Evolutionary conservation across 1,139 yeast species (phyloP), one percentile per base, ranked within the genome.

Genomic region (Hansenula sp.): DNA sequence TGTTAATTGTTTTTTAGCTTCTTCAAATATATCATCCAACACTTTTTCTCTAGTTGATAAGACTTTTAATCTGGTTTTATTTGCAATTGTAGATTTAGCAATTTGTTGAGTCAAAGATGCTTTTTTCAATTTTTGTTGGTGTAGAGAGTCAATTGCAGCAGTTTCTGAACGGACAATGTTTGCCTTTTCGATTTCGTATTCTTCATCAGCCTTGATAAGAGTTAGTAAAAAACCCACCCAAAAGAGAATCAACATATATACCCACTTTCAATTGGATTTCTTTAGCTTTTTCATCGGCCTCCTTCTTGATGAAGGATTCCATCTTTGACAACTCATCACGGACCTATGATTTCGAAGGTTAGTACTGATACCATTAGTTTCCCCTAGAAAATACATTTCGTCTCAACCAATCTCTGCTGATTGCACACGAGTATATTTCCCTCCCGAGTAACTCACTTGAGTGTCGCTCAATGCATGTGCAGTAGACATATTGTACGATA

Each of bases 221-320:
- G 41, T 34, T 37, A 44, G 40, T 22, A 18, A 25, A 8, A 11
- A 9, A 25, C 12, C 13, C 8, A 16, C n/a, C 29, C 20, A 12
- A 5, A 22, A 14, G 17, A 8, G 18, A 27, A 9, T 21, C 9
- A 19, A 3, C 17, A 13, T 25, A n/a, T 30, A 18, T 12, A 50
- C 61, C 20, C 44, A 64, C 69, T 73, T 92, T 94, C 60, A 92
- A 75, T 64, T 76, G 82, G 60, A 94, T 89, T 66, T 94, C 99
- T 66, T 86, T 87, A 50, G 98, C 97, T 73, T 94, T 94, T 67
- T 94, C 99, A 59, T 90, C 95, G 29, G 98, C 98, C 71, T 94
- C 99, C 77, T 90, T 90, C 71, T 84, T 87, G 75, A 94, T 94
- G 81, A 92, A 94, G 64, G 95, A 92, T 64, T 92, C 96, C 97